A percentile compares a stretch with the other conserved stretches of the same genome.
Conservation (phyloP, 2,329 filamentous ascomycete species). For the Colletotrichum sp. region DNA sequence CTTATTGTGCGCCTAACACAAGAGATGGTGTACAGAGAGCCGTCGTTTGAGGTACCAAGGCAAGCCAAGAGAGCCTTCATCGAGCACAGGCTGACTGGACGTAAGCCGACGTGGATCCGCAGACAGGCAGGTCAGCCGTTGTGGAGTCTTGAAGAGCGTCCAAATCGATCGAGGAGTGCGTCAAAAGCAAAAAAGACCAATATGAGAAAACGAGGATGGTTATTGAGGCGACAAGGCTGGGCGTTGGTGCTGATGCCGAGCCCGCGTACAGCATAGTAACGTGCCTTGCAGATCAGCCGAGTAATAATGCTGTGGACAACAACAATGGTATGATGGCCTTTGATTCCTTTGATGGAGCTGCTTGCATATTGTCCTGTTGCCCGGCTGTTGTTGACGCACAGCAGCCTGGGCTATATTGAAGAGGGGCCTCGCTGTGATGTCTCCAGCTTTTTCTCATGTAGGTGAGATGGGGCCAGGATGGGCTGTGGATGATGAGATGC, state of each 20-base stretch:
- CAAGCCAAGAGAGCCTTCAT: background rate
- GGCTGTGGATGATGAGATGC: slow-evolving; percentile 5
- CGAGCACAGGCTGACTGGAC: background rate
- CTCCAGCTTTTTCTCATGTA: slow-evolving; percentile 2
- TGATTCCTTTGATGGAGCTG: background rate
- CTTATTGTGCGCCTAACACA: background rate
- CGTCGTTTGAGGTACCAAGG: background rate
- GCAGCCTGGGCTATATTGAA: background rate
- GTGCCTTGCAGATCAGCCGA: slow-evolving; percentile 12
- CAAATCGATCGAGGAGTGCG: background rate
- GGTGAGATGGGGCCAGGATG: slow-evolving; percentile 7
- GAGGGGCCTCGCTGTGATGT: background rate
- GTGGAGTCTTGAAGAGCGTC: background rate
- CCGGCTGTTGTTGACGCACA: background rate
- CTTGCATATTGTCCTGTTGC: background rate
- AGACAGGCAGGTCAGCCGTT: background rate
- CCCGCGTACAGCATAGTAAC: background rate
- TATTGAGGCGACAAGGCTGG: background rate
- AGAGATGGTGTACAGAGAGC: background rate
- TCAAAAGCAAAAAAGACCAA: background rate
- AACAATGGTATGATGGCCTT: background rate
- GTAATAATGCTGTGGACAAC: background rate
- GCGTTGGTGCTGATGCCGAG: background rate
- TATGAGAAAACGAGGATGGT: background rate
- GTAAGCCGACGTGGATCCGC: background rate